phyloP scores from a whole-genome alignment of 208 protist species.

The Wallacemonas sp. region DNA sequence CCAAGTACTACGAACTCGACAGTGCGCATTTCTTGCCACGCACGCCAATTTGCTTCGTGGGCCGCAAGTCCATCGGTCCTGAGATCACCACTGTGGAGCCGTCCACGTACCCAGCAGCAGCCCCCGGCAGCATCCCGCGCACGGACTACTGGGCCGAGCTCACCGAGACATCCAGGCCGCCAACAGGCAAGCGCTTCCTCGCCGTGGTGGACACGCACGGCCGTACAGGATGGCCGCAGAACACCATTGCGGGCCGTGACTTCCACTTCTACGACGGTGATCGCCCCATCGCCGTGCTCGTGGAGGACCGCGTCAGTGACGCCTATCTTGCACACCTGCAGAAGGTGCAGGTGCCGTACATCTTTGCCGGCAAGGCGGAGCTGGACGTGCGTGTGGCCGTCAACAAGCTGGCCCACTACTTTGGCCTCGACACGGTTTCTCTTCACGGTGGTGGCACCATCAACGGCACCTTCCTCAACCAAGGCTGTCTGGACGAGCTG shows the following conservation, averaged over 20 bases:
- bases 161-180: neutral
- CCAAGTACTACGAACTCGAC: slow-evolving; percentile 16
- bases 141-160: slow-evolving; percentile 17
- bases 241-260: slow-evolving; percentile 2
- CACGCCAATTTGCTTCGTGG: slow-evolving; percentile 21
- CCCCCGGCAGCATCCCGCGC: slow-evolving; percentile 10
- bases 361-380: slow-evolving; percentile 33
- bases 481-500: slow-evolving; percentile 20
- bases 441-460: slow-evolving; percentile 32
- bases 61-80: slow-evolving; percentile 20
- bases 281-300: slow-evolving; percentile 28
- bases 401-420: slow-evolving; percentile 24
- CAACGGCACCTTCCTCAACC: slow-evolving; percentile 34
- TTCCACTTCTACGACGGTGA: slow-evolving; percentile 35
- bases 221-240: slow-evolving; percentile 19
- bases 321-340: slow-evolving; percentile 28
- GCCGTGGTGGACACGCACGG: slow-evolving; percentile 28
- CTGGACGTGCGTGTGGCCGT: slow-evolving; percentile 25
- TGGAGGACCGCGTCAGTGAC: slow-evolving; percentile 30
- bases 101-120: neutral
- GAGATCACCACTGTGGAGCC: neutral
- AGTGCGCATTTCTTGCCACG: slow-evolving; percentile 10
- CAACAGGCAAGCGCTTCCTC: slow-evolving; percentile 23
- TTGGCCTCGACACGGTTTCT: slow-evolving; percentile 20
- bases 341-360: slow-evolving; percentile 28